Evolutionary conservation across 768 basidiomycete species (phyloP), one percentile per base, ranked within the genome.

Genomic region (Pisolithus sp.): DNA sequence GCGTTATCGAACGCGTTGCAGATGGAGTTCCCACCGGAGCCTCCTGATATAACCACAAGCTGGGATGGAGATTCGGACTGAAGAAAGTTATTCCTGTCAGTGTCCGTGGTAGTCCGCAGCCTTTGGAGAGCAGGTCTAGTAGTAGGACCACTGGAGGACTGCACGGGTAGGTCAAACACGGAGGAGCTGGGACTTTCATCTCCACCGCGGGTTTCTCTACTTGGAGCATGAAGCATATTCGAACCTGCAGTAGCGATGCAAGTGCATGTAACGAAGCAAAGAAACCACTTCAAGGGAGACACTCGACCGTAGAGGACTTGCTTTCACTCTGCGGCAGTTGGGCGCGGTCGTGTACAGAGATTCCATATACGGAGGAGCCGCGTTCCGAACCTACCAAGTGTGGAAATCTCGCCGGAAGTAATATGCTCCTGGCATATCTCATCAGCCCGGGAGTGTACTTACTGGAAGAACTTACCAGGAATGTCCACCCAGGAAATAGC

Each of bases 11-110:
- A 96, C 3, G 92, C 90, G 38, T 86, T 74, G 58, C 90, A 93
- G 57, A 97, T 87, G 20, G 88, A 79, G 63, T 97, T 97, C 46
- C 92, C 91, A 39, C 93, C 93, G 31, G 93, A 93, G n/a, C 93
- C 93, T 0, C 93, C 93, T 46, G 91, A 93, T 50, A 97, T 79
- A 46, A 96, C 78, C 7, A 93, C 66, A 63, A 79, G 86, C 2
- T 83, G 79, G 2, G 76, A 63, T 13, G 53, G 51, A 20, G 50
- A 26, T 21, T 49, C 48, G 18, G 46, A 45, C 7, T 52, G 30
- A 48, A 48, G 53, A 48, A 40, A 38, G 26, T 26, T 26, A 41
- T 51, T 50, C 26, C 40, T 23, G 20, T 28, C 50, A 38, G 56
- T 37, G 53, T 41, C 20, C 12, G 30, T 31, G 4, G n/a, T 28